Conservation (phyloP, 1,284 basidiomycete species). For the Lignosus rhinocerotis region DNA sequence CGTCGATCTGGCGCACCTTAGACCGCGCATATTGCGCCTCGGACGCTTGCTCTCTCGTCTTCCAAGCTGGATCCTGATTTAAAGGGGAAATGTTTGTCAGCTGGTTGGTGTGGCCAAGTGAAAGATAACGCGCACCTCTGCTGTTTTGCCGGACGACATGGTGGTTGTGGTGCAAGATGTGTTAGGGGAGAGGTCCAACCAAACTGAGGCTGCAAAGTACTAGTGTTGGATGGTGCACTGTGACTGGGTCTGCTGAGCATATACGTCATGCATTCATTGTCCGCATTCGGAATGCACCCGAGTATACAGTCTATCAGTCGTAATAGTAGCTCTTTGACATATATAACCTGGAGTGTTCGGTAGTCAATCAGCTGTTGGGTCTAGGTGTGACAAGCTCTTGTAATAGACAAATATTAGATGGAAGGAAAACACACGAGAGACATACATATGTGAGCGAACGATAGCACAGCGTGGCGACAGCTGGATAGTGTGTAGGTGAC, state of each 20-base stretch:
- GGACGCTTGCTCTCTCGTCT: constrained; percentile 32
- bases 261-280: neutral
- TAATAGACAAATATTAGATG: neutral
- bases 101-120: neutral
- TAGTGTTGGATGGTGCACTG: too few species aligned
- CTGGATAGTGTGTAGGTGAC: constrained; percentile 4
- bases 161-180: constrained; percentile 3
- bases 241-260: neutral
- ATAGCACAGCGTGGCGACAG: neutral
- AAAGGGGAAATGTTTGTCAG: neutral
- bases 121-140: constrained; percentile 18
- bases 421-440: neutral
- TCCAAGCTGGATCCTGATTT: constrained; percentile 33
- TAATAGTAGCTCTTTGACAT: too few species aligned
- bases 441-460: neutral
- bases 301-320: neutral
- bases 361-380: too few species aligned
- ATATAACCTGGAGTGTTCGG: too few species aligned
- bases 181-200: too few species aligned
- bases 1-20: constrained; percentile 30
- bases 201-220: too few species aligned
- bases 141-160: constrained; percentile 32
- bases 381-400: too few species aligned
- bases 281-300: neutral
- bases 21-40: constrained; percentile 35